A percentile compares a stretch with the other conserved stretches of the same genome.
phyloP scores from a whole-genome alignment of 306 rosid species.

The Aeschynomene evenia region DNA sequence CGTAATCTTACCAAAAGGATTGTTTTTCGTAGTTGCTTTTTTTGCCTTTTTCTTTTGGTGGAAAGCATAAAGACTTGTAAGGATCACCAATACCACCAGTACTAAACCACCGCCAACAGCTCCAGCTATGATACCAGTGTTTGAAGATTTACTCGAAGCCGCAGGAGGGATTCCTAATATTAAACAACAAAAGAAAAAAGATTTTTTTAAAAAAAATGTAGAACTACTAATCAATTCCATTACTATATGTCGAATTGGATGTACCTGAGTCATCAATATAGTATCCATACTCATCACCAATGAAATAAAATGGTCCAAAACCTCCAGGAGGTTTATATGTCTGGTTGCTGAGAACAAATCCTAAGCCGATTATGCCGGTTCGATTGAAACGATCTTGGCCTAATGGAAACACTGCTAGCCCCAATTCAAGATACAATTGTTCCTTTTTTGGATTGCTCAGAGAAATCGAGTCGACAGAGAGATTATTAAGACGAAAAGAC shows the following conservation, averaged over 20 bases:
- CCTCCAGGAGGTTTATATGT: slow-evolving; percentile 33
- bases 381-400: slow-evolving; percentile 44
- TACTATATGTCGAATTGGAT: neutral
- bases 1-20: slow-evolving; percentile 45
- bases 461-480: slow-evolving; percentile 54
- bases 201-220: slow-evolving; percentile 18
- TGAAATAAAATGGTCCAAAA: slow-evolving; percentile 60
- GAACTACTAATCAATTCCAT: neutral
- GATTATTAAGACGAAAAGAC: neutral
- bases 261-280: slow-evolving; percentile 37
- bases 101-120: slow-evolving; percentile 59
- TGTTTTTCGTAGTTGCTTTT: slow-evolving; percentile 36
- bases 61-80: slow-evolving; percentile 52
- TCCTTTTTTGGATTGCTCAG: slow-evolving; percentile 33
- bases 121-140: slow-evolving; percentile 53
- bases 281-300: slow-evolving; percentile 1
- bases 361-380: slow-evolving; percentile 40
- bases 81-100: slow-evolving; percentile 45
- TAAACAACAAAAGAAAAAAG: neutral
- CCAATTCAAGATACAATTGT: slow-evolving; percentile 36
- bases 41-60: slow-evolving; percentile 50
- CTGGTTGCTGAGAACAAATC: slow-evolving; percentile 54
- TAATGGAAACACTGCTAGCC: slow-evolving; percentile 52
- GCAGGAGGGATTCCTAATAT: slow-evolving; percentile 3
- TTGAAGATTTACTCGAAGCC: slow-evolving; percentile 35